Evolutionary conservation across 139 green algal genomes (phyloP), one percentile per base, ranked within the genome.

Genomic region (Pycnococcus provasolii): DNA sequence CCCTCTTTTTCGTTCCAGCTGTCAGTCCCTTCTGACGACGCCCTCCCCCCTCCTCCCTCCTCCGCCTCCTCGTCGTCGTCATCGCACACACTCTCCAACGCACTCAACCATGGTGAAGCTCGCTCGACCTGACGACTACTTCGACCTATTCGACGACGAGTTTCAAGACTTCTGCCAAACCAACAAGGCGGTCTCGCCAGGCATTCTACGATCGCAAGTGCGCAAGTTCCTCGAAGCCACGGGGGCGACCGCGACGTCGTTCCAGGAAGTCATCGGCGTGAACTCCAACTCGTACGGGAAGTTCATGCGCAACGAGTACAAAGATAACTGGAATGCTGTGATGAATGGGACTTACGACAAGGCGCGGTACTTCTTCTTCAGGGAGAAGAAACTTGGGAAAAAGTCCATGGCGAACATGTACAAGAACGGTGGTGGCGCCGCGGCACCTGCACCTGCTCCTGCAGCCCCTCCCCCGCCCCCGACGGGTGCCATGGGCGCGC

Each of bases 361-460:
- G 13, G 54, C 54, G 54, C 15, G 15, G 54, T 61, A 61, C n/a
- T 61, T 61, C 54, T 61, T 61, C n/a, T 13, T 43, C n/a, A n/a
- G 37, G 5, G 54, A 61, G 5, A 39, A 61, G 54, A 7, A 40
- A n/a, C 54, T 61, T n/a, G 54, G 54, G 54, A 61, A 61, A n/a
- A n/a, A 61, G 5, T 7, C 7, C 15, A 61, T 61, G 5, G 40
- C 9, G 7, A 5, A 39, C 15, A 7, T 9, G 54, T 13, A 43
- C 15, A 61, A 61, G 9, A 6, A 5, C 9, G 9, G 7, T 13
- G 15, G n/a, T 7, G 54, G 15, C 15, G 9, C 9, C 15, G 54
- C 54, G 54, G 9, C 54, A n/a, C 37, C 5, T 13, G 54, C 15
- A 0, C 5, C 5, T 43, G n/a, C 7, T 7, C 5, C 54, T 13